Conservation (phyloP, 225 moss, liverwort and hornwort species). For the Straminergon stramineum region DNA sequence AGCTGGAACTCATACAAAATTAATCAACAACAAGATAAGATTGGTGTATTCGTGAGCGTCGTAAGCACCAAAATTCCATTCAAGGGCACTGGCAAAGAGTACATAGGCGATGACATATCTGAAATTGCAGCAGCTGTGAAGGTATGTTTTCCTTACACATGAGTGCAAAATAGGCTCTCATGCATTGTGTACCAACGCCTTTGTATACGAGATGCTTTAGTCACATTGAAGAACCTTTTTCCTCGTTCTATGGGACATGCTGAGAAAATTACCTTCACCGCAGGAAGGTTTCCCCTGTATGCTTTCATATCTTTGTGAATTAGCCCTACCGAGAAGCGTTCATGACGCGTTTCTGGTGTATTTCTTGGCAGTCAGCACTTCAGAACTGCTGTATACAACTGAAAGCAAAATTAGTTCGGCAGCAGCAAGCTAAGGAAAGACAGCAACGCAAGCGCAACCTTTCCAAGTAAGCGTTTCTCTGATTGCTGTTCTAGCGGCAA, state of each 20-base stretch:
- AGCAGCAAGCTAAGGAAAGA: constrained; percentile 91
- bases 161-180: background rate
- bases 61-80: constrained; percentile 98
- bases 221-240: background rate
- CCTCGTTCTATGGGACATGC: background rate
- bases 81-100: constrained; percentile 98
- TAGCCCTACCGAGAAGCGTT: background rate
- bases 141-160: constrained; percentile 12
- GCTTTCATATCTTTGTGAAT: background rate
- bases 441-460: constrained; percentile 92
- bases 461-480: constrained; percentile 49
- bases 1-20: constrained; percentile 98
- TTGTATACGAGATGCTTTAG: background rate
- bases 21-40: constrained; percentile 90
- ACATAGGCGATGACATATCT: constrained; percentile 91
- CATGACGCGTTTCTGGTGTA: background rate
- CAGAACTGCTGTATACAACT: constrained; percentile 97
- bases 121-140: constrained; percentile 92
- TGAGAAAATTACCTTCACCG: background rate
- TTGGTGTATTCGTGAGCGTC: constrained; percentile 95
- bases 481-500: background rate
- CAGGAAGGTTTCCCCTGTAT: background rate
- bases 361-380: constrained; percentile 64
- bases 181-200: background rate
- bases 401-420: constrained; percentile 85